Conservation (phyloP, 176 grass and related monocot species). For the Eragrostis curvula region DNA sequence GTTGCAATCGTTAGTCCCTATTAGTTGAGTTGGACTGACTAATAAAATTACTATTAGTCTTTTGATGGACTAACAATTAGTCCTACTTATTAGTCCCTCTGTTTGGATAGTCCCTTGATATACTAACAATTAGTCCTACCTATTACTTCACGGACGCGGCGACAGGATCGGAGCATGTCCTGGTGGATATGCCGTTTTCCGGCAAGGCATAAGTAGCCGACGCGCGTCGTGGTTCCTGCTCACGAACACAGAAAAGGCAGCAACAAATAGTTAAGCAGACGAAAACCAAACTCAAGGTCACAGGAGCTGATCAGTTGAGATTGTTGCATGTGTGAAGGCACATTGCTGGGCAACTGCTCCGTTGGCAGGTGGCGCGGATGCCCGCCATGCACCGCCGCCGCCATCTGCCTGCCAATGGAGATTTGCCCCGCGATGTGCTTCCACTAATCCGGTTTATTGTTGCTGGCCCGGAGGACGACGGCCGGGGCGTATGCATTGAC, state of each 20-base stretch:
- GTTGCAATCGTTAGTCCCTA: too few relatives aligned
- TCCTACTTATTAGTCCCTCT: too few relatives aligned
- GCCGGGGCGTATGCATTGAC: too few relatives aligned
- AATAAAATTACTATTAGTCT: too few relatives aligned
- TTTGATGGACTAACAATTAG: too few relatives aligned
- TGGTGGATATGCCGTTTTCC: constrained; percentile 32
- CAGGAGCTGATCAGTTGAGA: neutral
- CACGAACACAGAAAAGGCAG: neutral
- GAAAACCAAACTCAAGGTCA: too few relatives aligned
- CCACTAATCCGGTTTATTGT: neutral
- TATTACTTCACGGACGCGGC: too few relatives aligned
- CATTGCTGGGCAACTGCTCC: constrained; percentile 55
- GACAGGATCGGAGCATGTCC: constrained; percentile 26
- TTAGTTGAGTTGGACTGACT: too few relatives aligned
- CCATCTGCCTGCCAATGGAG: constrained; percentile 45
- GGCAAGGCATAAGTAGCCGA: neutral
- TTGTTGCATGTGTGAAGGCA: constrained; percentile 9
- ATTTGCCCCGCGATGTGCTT: constrained; percentile 39
- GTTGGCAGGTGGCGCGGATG: constrained; percentile 37
- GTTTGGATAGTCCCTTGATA: too few relatives aligned
- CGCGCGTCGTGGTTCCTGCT: neutral
- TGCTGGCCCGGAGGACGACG: too few relatives aligned
- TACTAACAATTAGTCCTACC: too few relatives aligned
- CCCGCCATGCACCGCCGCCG: neutral
- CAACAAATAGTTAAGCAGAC: neutral